A percentile compares a stretch with the other conserved stretches of the same genome.
These are phyloP conservation scores for Salix udensis DNA, from an alignment of 345 rosid genomes.

Conservation along the genomic window DNA sequence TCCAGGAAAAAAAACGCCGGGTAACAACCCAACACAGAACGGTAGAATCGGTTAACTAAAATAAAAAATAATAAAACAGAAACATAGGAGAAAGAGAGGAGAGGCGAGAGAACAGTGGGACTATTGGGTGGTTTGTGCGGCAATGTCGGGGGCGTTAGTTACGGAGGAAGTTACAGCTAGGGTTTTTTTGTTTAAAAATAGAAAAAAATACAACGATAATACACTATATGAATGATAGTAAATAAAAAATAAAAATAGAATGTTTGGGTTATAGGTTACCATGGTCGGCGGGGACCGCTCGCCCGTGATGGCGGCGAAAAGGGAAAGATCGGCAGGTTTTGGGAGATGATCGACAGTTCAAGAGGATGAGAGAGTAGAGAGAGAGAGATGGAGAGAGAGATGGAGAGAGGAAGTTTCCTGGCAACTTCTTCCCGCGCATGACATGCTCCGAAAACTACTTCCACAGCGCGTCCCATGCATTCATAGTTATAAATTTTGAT, in stretches of 20 bases:
- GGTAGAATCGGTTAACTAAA: neutral
- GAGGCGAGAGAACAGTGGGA: neutral
- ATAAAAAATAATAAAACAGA: neutral
- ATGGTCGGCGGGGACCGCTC: neutral
- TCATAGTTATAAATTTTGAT: no score
- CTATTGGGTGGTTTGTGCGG: neutral
- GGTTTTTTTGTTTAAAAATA: neutral
- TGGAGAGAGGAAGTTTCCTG: neutral
- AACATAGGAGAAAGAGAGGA: neutral
- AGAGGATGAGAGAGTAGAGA: neutral
- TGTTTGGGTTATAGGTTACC: neutral
- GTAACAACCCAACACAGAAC: neutral
- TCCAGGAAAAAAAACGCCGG: neutral
- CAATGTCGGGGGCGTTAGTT: neutral
- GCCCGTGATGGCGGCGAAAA: no score
- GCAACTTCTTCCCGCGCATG: neutral
- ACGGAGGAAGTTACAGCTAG: neutral
- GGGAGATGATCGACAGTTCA: neutral
- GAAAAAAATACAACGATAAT: neutral
- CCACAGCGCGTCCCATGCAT: no score
- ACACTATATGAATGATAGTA: neutral
- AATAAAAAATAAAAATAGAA: neutral
- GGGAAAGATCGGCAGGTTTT: neutral
- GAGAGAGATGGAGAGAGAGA: neutral
- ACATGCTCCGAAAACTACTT: no score